phyloP scores from a whole-genome alignment of 1,284 basidiomycete genomes.

The Malassezia restricta region DNA sequence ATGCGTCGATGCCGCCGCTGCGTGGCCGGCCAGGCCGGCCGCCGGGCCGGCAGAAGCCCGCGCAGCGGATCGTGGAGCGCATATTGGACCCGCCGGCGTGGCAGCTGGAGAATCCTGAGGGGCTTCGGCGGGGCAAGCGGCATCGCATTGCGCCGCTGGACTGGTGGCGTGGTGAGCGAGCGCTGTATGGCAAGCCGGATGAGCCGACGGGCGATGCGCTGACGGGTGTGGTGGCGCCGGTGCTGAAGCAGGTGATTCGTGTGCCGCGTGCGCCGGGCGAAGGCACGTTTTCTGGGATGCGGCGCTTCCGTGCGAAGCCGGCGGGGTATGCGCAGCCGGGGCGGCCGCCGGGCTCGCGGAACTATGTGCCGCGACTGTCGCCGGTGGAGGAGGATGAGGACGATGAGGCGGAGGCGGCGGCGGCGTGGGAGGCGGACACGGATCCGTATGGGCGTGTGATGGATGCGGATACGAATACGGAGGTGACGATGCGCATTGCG shows the following conservation, averaged over 20 bases:
- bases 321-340: not conserved
- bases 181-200: constrained; percentile 55
- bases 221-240: constrained; percentile 53
- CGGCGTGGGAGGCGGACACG: constrained; percentile 75
- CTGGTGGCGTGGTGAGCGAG: constrained; percentile 83
- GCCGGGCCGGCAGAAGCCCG: constrained; percentile 13
- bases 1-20: constrained; percentile 10
- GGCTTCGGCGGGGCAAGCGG: constrained; percentile 63
- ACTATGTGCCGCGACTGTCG: not conserved
- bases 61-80: constrained; percentile 14
- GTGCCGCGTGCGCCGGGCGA: constrained; percentile 58
- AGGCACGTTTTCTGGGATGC: constrained; percentile 40
- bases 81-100: constrained; percentile 13
- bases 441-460: constrained; percentile 58
- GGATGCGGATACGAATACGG: constrained; percentile 56
- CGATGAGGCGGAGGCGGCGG: constrained; percentile 48
- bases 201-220: constrained; percentile 26
- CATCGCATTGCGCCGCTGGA: constrained; percentile 66
- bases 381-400: not conserved
- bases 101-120: constrained; percentile 47
- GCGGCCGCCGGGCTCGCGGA: not conserved
- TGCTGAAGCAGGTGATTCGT: constrained; percentile 61
- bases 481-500: constrained; percentile 61
- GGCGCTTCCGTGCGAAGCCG: constrained; percentile 5
- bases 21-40: constrained; percentile 9